A percentile compares a stretch with the other conserved stretches of the same genome.
These are phyloP conservation scores for Verticillium zaregamsianum DNA, from an alignment of 2,329 filamentous ascomycete species.

Conservation along the genomic window DNA sequence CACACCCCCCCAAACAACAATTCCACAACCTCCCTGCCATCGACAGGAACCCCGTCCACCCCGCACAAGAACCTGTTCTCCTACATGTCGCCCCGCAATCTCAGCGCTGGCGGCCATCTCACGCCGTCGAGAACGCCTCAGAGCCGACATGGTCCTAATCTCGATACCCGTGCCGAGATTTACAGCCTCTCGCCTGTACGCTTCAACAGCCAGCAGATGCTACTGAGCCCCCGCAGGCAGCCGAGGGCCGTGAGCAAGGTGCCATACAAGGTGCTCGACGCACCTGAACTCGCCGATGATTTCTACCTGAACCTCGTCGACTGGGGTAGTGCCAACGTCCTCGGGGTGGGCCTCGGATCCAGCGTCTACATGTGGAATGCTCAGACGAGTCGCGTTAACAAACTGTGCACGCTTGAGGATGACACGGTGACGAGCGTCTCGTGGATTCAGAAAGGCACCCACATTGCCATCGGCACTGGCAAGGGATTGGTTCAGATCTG, in stretches of 20 bases:
- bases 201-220: conserved; percentile 87
- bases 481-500: conserved; percentile 96
- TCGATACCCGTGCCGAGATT: conserved; percentile 86
- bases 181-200: conserved; percentile 95
- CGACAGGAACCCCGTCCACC: conserved; percentile 83
- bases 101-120: conserved; percentile 70
- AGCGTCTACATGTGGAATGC: conserved; percentile 99
- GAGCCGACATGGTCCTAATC: conserved; percentile 79
- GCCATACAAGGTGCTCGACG: conserved; percentile 95
- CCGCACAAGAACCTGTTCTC: conserved; percentile 97
- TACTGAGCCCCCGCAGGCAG: conserved; percentile 84
- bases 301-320: conserved; percentile 98
- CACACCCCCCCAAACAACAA: conserved; percentile 74
- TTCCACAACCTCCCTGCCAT: conserved; percentile 59
- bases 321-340: conserved; percentile 92
- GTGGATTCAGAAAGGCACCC: conserved; percentile 97
- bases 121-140: conserved; percentile 88
- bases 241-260: conserved; percentile 91
- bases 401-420: conserved; percentile 86
- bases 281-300: conserved; percentile 91
- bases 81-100: conserved; percentile 74
- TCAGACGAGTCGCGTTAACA: conserved; percentile 83
- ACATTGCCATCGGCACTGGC: conserved; percentile 90
- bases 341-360: conserved; percentile 87
- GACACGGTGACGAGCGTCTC: conserved; percentile 95